phyloP scores from a whole-genome alignment of 2,329 filamentous ascomycete genomes.

The Hypoxylon sp. region DNA sequence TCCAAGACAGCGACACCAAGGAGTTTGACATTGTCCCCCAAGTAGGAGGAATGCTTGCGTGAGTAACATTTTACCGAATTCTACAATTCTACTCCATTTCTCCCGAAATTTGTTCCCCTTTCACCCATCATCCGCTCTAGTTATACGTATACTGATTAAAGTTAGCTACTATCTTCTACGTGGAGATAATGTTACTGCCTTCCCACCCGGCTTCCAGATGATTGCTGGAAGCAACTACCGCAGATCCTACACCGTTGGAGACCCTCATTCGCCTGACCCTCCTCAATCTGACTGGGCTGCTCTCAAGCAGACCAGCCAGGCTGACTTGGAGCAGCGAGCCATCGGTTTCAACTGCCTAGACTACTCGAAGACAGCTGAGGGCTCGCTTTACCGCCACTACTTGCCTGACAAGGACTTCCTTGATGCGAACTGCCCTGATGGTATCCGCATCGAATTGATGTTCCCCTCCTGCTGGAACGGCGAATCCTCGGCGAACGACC shows the following conservation, averaged over 20 bases:
- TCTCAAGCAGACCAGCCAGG: slow-evolving; percentile 71
- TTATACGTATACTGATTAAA: slow-evolving; percentile 37
- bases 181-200: slow-evolving; percentile 71
- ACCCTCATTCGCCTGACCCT: slow-evolving; percentile 70
- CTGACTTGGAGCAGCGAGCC: slow-evolving; percentile 78
- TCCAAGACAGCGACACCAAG: slow-evolving; percentile 70
- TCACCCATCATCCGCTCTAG: too few species aligned
- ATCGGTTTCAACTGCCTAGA: slow-evolving; percentile 96
- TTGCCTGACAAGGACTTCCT: slow-evolving; percentile 82
- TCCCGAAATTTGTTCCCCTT: too few species aligned
- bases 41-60: slow-evolving; percentile 86
- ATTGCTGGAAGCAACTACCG: slow-evolving; percentile 75
- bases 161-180: slow-evolving; percentile 83
- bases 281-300: slow-evolving; percentile 74
- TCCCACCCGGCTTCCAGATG: slow-evolving; percentile 83
- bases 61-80: slow-evolving; percentile 52
- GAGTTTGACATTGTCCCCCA: slow-evolving; percentile 74
- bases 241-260: slow-evolving; percentile 74
- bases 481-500: slow-evolving; percentile 64
- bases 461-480: slow-evolving; percentile 93
- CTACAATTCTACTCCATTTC: too few species aligned
- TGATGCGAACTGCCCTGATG: slow-evolving; percentile 82
- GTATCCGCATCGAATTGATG: slow-evolving; percentile 83
- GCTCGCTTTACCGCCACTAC: slow-evolving; percentile 81
- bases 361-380: slow-evolving; percentile 73